Evolutionary conservation across 805 yeast genomes (phyloP).

Genomic region (Pichia deserticola): DNA sequence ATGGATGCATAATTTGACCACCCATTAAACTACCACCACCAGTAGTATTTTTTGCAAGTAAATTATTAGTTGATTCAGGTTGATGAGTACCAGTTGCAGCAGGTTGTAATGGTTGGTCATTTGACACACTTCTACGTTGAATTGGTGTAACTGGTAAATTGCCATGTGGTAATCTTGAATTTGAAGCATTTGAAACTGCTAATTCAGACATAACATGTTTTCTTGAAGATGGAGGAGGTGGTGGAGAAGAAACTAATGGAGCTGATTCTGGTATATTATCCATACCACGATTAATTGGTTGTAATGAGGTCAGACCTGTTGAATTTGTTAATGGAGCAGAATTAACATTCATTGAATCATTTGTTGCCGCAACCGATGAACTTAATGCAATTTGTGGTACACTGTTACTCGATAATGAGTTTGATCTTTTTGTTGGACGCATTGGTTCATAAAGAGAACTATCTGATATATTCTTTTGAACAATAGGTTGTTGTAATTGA

Average conservation of each 20-base stretch:
- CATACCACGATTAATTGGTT: conserved; percentile 4
- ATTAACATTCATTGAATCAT: not conserved
- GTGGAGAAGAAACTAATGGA: conserved; percentile 16
- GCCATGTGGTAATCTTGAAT: conserved; percentile 20
- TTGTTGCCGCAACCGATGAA: not conserved
- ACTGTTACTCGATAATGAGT: conserved; percentile 17
- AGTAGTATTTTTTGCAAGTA: conserved; percentile 27
- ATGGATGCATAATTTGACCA: conserved; percentile 42
- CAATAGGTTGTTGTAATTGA: not conserved
- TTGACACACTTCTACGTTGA: conserved; percentile 23
- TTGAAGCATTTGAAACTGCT: not conserved
- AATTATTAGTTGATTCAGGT: conserved; percentile 39
- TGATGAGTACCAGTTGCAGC: conserved; percentile 19
- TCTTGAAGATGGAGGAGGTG: conserved; percentile 31
- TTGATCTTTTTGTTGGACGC: conserved; percentile 26
- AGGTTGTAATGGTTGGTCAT: conserved; percentile 14
- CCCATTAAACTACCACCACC: conserved; percentile 27
- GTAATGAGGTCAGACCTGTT: conserved; percentile 2
- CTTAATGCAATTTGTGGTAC: not conserved
- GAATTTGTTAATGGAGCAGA: conserved; percentile 2
- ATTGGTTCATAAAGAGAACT: conserved; percentile 16
- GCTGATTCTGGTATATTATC: conserved; percentile 12
- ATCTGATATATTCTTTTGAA: conserved; percentile 3
- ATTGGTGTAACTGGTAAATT: conserved; percentile 28
- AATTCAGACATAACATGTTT: conserved; percentile 17